phyloP scores from a whole-genome alignment of 2,329 filamentous ascomycete species.

The Microdochium paspali region DNA sequence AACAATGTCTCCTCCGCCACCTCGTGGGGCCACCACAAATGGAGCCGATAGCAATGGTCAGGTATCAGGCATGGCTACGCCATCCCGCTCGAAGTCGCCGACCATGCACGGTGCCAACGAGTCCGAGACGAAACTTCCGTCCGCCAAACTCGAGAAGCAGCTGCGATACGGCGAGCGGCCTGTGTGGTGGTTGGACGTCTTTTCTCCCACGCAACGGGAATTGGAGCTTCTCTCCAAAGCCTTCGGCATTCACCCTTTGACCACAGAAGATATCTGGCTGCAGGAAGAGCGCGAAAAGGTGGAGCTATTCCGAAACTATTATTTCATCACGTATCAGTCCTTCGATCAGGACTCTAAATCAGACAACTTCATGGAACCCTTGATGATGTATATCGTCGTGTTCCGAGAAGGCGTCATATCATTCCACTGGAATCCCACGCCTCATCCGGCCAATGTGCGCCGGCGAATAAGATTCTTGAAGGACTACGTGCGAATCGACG shows the following conservation, averaged over 20 bases:
- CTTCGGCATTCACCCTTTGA: slow-evolving; percentile 92
- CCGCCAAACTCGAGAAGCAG: slow-evolving; percentile 18
- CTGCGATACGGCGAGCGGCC: slow-evolving; percentile 66
- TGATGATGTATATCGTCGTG: slow-evolving; percentile 96
- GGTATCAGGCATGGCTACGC: slow-evolving; percentile 1
- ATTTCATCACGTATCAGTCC: slow-evolving; percentile 96
- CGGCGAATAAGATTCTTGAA: slow-evolving; percentile 86
- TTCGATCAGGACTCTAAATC: slow-evolving; percentile 92
- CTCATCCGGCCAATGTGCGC: slow-evolving; percentile 92
- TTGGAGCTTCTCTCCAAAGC: slow-evolving; percentile 91
- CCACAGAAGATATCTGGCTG: slow-evolving; percentile 93
- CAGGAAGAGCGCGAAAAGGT: slow-evolving; percentile 97
- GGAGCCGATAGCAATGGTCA: not conserved
- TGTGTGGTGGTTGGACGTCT: slow-evolving; percentile 93
- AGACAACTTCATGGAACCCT: slow-evolving; percentile 84
- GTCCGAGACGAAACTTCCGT: slow-evolving; percentile 15
- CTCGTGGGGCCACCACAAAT: slow-evolving; percentile 2
- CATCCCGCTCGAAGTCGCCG: slow-evolving; percentile 5
- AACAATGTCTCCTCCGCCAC: slow-evolving; percentile 23
- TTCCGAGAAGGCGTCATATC: slow-evolving; percentile 92
- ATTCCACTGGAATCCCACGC: slow-evolving; percentile 95
- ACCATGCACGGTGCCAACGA: slow-evolving; percentile 1
- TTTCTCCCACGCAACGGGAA: slow-evolving; percentile 84
- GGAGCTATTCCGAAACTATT: slow-evolving; percentile 93
- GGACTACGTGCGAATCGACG: slow-evolving; percentile 85